phyloP scores from a whole-genome alignment of 805 yeast species.

The Saitoella complicata region DNA sequence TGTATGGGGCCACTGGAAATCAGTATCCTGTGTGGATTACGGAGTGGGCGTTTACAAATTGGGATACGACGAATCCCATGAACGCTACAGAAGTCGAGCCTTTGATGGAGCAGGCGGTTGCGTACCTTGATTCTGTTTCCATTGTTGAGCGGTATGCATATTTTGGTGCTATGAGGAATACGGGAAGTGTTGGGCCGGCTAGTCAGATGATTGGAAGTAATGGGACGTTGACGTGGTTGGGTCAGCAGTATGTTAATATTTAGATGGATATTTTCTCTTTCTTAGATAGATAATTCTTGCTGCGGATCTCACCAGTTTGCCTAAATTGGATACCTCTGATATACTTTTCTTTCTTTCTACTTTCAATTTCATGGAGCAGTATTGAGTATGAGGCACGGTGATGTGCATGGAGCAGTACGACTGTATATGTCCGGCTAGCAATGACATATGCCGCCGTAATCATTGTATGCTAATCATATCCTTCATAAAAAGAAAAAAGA shows the following conservation, averaged over 20 bases:
- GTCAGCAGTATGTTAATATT: not conserved
- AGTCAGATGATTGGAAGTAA: not conserved
- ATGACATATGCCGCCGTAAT: too few relatives aligned
- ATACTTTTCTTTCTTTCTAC: too few relatives aligned
- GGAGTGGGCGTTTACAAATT: slow-evolving; percentile 1
- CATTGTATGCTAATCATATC: too few relatives aligned
- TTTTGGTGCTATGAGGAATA: not conserved
- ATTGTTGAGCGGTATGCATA: slow-evolving; percentile 1
- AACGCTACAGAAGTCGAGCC: not conserved
- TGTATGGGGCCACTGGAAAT: not conserved
- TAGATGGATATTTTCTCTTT: too few relatives aligned
- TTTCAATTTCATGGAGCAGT: too few relatives aligned
- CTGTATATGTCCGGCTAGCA: too few relatives aligned
- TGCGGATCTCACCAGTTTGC: too few relatives aligned
- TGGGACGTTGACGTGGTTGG: not conserved
- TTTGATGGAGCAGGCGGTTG: not conserved
- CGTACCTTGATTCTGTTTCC: not conserved
- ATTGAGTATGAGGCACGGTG: too few relatives aligned
- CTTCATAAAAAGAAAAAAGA: too few relatives aligned
- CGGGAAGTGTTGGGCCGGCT: not conserved
- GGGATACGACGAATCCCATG: not conserved
- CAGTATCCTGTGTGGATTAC: not conserved
- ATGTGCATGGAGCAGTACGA: too few relatives aligned
- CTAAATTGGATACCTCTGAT: too few relatives aligned
- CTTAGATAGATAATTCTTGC: too few relatives aligned